Percentiles rank a stretch among this genome's conserved stretches.
phyloP scores from a whole-genome alignment of 148 eudicot species.

The Rhododendron henanense region DNA sequence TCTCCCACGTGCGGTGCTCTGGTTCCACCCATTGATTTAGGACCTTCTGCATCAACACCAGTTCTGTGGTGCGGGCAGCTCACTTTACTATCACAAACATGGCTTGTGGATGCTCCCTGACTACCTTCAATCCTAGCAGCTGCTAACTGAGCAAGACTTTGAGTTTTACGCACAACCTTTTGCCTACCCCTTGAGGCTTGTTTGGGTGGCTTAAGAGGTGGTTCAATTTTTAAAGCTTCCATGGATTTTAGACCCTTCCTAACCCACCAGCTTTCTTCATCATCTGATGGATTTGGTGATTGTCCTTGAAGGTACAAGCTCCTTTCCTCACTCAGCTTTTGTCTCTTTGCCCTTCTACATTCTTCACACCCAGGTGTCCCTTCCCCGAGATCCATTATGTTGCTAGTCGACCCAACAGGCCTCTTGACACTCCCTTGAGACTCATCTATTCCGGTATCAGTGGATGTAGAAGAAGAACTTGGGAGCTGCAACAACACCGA shows the following conservation, averaged over 20 bases:
- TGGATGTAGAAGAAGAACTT: slow-evolving; percentile 20
- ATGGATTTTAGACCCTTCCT: slow-evolving; percentile 57
- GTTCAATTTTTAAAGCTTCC: slow-evolving; percentile 58
- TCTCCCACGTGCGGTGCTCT: slow-evolving; percentile 37
- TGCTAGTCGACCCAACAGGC: slow-evolving; percentile 34
- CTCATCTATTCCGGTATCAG: slow-evolving; percentile 45
- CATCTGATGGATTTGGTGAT: slow-evolving; percentile 45
- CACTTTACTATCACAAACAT: slow-evolving; percentile 79
- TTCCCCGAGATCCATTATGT: slow-evolving; percentile 39
- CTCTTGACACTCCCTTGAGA: slow-evolving; percentile 53
- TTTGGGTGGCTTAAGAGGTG: slow-evolving; percentile 75
- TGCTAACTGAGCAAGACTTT: slow-evolving; percentile 90
- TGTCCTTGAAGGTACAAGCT: slow-evolving; percentile 42
- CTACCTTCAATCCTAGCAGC: slow-evolving; percentile 93
- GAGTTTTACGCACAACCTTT: slow-evolving; percentile 84
- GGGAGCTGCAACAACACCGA: slow-evolving; percentile 66
- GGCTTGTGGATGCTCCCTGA: slow-evolving; percentile 98
- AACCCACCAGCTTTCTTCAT: slow-evolving; percentile 93
- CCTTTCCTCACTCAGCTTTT: slow-evolving; percentile 62
- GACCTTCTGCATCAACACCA: slow-evolving; percentile 49
- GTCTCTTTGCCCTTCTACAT: slow-evolving; percentile 78
- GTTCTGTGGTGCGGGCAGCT: slow-evolving; percentile 78
- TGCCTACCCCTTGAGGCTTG: slow-evolving; percentile 85
- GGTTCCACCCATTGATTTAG: slow-evolving; percentile 38
- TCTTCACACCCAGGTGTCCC: slow-evolving; percentile 95